Evolutionary conservation across 2,329 filamentous ascomycete species (phyloP).

Genomic region (Fusarium duplospermum): DNA sequence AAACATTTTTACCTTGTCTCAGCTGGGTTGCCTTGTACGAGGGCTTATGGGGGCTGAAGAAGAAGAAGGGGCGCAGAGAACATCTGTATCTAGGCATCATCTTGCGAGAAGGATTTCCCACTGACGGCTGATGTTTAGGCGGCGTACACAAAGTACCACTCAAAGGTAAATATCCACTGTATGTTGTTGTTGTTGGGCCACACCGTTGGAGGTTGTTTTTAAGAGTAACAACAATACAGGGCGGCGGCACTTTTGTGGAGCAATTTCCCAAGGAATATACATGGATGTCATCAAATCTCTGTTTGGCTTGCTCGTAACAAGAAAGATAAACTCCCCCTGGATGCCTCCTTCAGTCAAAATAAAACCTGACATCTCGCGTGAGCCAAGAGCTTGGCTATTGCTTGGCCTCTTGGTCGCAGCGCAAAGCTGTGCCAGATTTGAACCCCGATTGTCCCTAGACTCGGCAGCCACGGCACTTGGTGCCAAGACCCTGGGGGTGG

Average conservation of each 20-base stretch:
- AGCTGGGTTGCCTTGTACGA: slow-evolving; percentile 11
- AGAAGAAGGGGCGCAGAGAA: background rate
- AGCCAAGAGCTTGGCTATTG: slow-evolving; percentile 22
- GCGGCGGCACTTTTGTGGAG: background rate
- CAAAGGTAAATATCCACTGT: background rate
- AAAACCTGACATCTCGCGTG: slow-evolving; percentile 14
- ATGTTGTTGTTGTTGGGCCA: background rate
- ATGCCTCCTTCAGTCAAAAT: background rate
- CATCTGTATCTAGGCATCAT: background rate
- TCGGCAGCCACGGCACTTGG: slow-evolving; percentile 49
- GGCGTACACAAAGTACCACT: background rate
- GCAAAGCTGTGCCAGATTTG: slow-evolving; percentile 15
- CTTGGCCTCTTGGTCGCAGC: slow-evolving; percentile 12
- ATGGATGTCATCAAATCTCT: background rate
- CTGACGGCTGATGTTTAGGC: background rate
- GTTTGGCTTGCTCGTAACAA: background rate
- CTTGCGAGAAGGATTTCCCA: background rate
- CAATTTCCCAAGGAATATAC: background rate
- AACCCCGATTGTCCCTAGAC: slow-evolving; percentile 22
- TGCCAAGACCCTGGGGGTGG: slow-evolving; percentile 41
- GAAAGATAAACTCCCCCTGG: background rate
- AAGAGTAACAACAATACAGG: background rate
- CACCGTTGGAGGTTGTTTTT: background rate
- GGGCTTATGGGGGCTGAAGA: background rate
- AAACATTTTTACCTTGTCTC: slow-evolving; percentile 39